A percentile compares a stretch with the other conserved stretches of the same genome.
Conservation (phyloP, 306 rosid species). For the Quercus mongolica region DNA sequence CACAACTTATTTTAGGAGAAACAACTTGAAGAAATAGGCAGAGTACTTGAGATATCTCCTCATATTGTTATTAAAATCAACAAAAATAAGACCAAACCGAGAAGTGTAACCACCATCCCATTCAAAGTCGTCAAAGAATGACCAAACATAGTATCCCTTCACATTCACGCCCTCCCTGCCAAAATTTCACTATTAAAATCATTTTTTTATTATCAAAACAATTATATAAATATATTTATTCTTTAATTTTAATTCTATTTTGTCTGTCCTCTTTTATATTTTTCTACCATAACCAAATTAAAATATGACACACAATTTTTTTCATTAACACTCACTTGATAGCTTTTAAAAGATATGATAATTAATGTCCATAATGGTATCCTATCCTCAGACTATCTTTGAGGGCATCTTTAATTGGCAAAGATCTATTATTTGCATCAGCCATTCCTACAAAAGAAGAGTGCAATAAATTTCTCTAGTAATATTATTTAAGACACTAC, state of each 20-base stretch:
- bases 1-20: neutral
- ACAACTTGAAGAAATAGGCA: slow-evolving; percentile 45
- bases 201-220: no score
- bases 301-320: no score
- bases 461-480: neutral
- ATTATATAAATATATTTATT: no score
- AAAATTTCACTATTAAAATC: neutral
- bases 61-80: slow-evolving; percentile 35
- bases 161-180: slow-evolving; percentile 28
- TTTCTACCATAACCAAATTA: no score
- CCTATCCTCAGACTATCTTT: slow-evolving; percentile 41
- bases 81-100: slow-evolving; percentile 39
- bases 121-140: slow-evolving; percentile 47
- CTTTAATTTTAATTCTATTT: no score
- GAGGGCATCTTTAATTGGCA: slow-evolving; percentile 29
- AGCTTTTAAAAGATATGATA: slow-evolving; percentile 35
- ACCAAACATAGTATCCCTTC: slow-evolving; percentile 29
- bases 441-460: slow-evolving; percentile 38
- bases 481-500: neutral
- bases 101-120: slow-evolving; percentile 54
- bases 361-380: slow-evolving; percentile 45
- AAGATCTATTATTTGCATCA: slow-evolving; percentile 37
- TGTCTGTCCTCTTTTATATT: no score
- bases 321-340: slow-evolving; percentile 40
- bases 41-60: slow-evolving; percentile 47